Conservation (phyloP, 305 asterid species). For the Plantago lanceolata region DNA sequence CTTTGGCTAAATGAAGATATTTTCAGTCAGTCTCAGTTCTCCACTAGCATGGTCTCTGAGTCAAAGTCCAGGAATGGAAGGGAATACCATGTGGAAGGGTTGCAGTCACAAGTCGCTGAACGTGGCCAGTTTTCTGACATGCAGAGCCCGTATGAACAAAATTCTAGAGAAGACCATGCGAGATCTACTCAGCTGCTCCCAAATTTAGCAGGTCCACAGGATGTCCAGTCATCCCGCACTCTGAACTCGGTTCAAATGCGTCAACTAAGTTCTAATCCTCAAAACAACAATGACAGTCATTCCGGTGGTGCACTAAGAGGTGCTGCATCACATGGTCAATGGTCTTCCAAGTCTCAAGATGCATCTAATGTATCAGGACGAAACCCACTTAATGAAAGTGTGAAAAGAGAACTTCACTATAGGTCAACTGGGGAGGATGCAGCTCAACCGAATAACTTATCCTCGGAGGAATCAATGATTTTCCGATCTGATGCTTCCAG, state of each 20-base stretch:
- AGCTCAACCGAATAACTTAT: constrained; percentile 57
- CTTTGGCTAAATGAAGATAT: constrained; percentile 43
- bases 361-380: constrained; percentile 43
- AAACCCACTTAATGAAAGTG: constrained; percentile 43
- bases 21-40: constrained; percentile 52
- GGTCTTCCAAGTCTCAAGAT: constrained; percentile 63
- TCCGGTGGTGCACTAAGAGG: constrained; percentile 43
- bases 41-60: constrained; percentile 46
- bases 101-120: constrained; percentile 54
- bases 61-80: constrained; percentile 49
- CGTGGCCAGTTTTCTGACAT: constrained; percentile 56
- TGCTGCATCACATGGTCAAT: constrained; percentile 46
- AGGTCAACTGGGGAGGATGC: constrained; percentile 59
- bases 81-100: constrained; percentile 41
- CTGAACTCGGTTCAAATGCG: constrained; percentile 65
- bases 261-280: constrained; percentile 41
- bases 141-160: constrained; percentile 57
- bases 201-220: constrained; percentile 44
- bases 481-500: constrained; percentile 51
- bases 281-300: constrained; percentile 46
- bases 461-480: constrained; percentile 56
- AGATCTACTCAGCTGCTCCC: constrained; percentile 50
- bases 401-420: constrained; percentile 55
- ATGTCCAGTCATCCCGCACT: constrained; percentile 40
- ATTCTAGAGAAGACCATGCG: constrained; percentile 50